These are phyloP conservation scores for Candida taoyuanica DNA, from an alignment of 805 yeast species.

Conservation along the genomic window DNA sequence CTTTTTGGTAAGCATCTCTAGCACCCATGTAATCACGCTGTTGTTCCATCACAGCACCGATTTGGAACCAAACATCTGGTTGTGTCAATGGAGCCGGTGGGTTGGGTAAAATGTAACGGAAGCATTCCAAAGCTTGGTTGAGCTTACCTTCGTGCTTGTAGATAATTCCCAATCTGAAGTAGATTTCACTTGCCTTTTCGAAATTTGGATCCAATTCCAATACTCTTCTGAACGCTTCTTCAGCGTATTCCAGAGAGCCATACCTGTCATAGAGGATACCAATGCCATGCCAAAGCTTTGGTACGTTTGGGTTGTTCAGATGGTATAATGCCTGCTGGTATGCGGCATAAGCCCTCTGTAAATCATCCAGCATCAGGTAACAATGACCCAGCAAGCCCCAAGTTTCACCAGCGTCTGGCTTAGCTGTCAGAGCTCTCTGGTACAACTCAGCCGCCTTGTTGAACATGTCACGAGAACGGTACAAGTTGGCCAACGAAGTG, in stretches of 20 bases:
- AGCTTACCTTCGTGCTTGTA: conserved; percentile 92
- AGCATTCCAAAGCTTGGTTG: conserved; percentile 86
- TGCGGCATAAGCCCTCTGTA: conserved; percentile 92
- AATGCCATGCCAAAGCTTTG: conserved; percentile 97
- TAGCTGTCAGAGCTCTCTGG: conserved; percentile 76
- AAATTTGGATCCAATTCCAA: conserved; percentile 93
- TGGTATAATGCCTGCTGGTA: conserved; percentile 94
- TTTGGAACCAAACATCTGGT: conserved; percentile 98
- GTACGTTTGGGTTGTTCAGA: conserved; percentile 88
- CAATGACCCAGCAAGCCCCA: conserved; percentile 98
- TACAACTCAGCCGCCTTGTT: conserved; percentile 93
- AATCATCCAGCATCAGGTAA: conserved; percentile 92
- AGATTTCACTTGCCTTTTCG: conserved; percentile 94
- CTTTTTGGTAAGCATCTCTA: conserved; percentile 92
- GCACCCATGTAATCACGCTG: conserved; percentile 90
- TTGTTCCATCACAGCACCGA: conserved; percentile 92
- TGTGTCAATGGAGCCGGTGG: conserved; percentile 97
- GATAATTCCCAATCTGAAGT: conserved; percentile 92
- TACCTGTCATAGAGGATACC: conserved; percentile 95
- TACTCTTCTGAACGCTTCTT: conserved; percentile 96
- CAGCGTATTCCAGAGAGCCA: conserved; percentile 95
- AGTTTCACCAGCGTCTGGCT: conserved; percentile 89
- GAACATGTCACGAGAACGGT: conserved; percentile 84
- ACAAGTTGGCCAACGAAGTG: conserved; percentile 81
- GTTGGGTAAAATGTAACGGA: conserved; percentile 80